Evolutionary conservation across 306 rosid species (phyloP), one percentile per base, ranked within the genome.

Genomic region (Vigna angularis): DNA sequence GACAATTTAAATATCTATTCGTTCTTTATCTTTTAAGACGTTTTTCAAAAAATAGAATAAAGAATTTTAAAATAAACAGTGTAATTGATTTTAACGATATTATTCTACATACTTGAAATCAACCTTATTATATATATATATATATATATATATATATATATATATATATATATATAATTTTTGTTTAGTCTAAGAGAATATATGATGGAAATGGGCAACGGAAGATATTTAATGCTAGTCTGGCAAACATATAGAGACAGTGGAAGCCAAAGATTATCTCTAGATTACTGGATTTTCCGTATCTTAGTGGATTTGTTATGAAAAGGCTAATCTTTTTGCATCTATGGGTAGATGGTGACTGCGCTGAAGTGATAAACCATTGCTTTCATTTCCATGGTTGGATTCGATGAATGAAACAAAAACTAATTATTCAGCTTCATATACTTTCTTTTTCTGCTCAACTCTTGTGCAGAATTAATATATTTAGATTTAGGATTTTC

Each of bases 311-410:
- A 83, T 82, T 79, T 79, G 82, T 18, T 80, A 76, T 72, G 10
- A 63, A 82, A 84, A 84, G 80, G 87, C 56, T 73, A 74, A 74
- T 85, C 63, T 75, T 82, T 85, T 67, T 73, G 81, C 72, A 62
- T 78, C 83, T 61, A 80, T 77, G 78, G 71, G 49, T 28, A 34
- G 73, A 79, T 61, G 66, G 69, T 64, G 79, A 59, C 68, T 78
- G 47, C 69, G 63, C 40, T 62, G 32, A 77, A 42, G 69, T 62
- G 77, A 88, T 81, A 73, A 49, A 44, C 78, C 72, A 18, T 49
- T 74, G 82, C 80, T 78, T 87, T 81, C 53, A 68, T 73, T 73
- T 70, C 5, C 34, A 63, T 69, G 72, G 61, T 61, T 65, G 75
- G 85, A 87, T 80, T 82, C 73, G 73, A 67, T 13, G 16, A 55